phyloP scores from a whole-genome alignment of 2,329 filamentous ascomycete species.

The Cladosporium sp. region DNA sequence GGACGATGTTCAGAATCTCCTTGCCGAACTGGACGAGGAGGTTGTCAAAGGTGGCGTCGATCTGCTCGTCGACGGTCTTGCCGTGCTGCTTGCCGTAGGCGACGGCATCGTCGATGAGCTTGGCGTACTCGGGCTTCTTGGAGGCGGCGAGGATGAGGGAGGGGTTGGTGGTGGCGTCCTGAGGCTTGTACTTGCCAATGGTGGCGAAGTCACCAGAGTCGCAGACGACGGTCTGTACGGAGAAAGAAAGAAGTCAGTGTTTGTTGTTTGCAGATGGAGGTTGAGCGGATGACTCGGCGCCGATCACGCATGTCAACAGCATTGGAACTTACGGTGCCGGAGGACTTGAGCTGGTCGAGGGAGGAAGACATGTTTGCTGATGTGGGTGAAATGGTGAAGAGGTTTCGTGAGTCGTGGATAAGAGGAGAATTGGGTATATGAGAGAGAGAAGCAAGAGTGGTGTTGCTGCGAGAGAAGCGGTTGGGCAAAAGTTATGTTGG shows the following conservation, averaged over 20 bases:
- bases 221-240: conserved; percentile 77
- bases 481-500: conserved; percentile 13
- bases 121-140: conserved; percentile 95
- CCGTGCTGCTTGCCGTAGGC: conserved; percentile 76
- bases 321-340: conserved; percentile 76
- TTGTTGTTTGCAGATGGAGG: conserved; percentile 2
- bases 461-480: conserved; percentile 6
- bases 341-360: conserved; percentile 94
- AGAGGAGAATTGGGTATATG: neutral
- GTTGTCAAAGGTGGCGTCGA: conserved; percentile 85
- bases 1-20: conserved; percentile 94
- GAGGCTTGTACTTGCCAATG: conserved; percentile 99
- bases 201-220: conserved; percentile 84
- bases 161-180: conserved; percentile 99
- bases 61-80: conserved; percentile 68
- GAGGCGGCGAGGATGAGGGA: conserved; percentile 96
- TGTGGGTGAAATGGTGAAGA: conserved; percentile 8
- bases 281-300: conserved; percentile 2
- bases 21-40: conserved; percentile 97
- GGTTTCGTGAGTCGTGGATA: neutral
- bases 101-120: conserved; percentile 81
- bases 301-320: neutral
- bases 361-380: conserved; percentile 68
- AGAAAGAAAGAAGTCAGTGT: neutral
- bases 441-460: neutral